Conservation (phyloP, 2,329 filamentous ascomycete genomes). For the Alternaria arborescens region DNA sequence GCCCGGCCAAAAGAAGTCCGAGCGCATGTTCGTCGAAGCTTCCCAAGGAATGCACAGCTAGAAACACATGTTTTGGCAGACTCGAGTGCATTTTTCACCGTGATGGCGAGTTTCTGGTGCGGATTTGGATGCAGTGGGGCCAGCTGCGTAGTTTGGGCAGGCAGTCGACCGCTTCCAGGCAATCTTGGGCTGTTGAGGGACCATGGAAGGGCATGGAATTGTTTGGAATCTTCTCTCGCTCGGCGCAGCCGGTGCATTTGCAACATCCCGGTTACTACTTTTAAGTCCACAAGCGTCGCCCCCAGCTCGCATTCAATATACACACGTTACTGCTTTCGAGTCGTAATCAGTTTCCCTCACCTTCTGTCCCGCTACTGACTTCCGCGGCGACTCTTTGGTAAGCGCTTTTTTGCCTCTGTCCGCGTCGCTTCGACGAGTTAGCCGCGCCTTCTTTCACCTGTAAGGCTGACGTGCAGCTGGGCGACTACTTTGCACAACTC, state of each 20-base stretch:
- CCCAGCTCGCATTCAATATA: constrained; percentile 23
- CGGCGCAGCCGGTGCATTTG: constrained; percentile 45
- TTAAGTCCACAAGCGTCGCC: constrained; percentile 43
- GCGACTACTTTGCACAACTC: constrained; percentile 19
- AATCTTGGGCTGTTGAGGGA: constrained; percentile 37
- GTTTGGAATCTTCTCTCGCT: constrained; percentile 46
- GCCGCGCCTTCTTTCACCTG: constrained; percentile 15
- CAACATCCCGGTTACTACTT: constrained; percentile 44
- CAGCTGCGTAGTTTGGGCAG: constrained; percentile 8
- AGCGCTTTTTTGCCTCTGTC: constrained; percentile 21
- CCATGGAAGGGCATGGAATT: constrained; percentile 48
- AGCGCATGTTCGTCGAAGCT: constrained; percentile 14
- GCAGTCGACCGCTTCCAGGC: constrained; percentile 6
- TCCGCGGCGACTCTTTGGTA: constrained; percentile 28
- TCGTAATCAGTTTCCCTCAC: constrained; percentile 8
- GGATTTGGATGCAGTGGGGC: background rate
- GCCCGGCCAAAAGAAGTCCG: background rate
- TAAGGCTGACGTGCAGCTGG: constrained; percentile 27
- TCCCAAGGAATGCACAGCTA: constrained; percentile 11
- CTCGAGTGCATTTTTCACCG: too few relatives aligned
- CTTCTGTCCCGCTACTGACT: background rate
- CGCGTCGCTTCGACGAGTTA: constrained; percentile 14
- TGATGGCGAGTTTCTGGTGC: fast-evolving
- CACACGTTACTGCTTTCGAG: constrained; percentile 17
- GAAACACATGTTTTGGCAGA: background rate